A percentile compares a stretch with the other conserved stretches of the same genome.
These are phyloP conservation scores for Quercus cerris DNA, from an alignment of 306 rosid species.

Conservation along the genomic window DNA sequence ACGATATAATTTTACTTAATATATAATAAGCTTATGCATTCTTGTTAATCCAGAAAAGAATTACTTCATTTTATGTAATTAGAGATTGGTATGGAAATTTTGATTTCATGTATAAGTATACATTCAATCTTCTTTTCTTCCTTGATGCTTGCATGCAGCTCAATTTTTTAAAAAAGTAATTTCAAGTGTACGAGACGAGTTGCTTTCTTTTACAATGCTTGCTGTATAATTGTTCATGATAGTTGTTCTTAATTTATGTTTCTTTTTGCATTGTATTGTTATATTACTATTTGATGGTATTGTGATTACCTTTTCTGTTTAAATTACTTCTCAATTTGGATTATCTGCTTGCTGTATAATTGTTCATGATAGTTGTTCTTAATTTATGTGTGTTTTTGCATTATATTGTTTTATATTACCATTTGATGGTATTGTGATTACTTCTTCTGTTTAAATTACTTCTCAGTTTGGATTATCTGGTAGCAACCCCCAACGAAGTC, in stretches of 20 bases:
- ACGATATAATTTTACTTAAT: not conserved
- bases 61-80: not conserved
- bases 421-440: conserved; percentile 3
- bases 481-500: conserved; percentile 81
- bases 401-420: conserved; percentile 9
- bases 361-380: not conserved
- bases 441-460: conserved; percentile 21
- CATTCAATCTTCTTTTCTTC: not conserved
- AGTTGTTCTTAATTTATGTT: not conserved
- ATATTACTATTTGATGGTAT: conserved; percentile 1
- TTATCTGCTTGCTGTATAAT: conserved; percentile 30
- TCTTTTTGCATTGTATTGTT: not conserved
- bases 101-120: not conserved
- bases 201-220: not conserved
- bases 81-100: not conserved
- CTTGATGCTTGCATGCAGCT: not conserved
- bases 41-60: not conserved
- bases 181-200: not conserved
- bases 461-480: conserved; percentile 64
- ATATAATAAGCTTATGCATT: not conserved
- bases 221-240: not conserved
- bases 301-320: conserved; percentile 17
- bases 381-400: not conserved
- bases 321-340: conserved; percentile 44
- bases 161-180: not conserved